Percentiles rank a stretch among this genome's conserved stretches.
These are phyloP conservation scores for Dendrostoma leiphaemia DNA, from an alignment of 2,329 filamentous ascomycete species.

Conservation along the genomic window DNA sequence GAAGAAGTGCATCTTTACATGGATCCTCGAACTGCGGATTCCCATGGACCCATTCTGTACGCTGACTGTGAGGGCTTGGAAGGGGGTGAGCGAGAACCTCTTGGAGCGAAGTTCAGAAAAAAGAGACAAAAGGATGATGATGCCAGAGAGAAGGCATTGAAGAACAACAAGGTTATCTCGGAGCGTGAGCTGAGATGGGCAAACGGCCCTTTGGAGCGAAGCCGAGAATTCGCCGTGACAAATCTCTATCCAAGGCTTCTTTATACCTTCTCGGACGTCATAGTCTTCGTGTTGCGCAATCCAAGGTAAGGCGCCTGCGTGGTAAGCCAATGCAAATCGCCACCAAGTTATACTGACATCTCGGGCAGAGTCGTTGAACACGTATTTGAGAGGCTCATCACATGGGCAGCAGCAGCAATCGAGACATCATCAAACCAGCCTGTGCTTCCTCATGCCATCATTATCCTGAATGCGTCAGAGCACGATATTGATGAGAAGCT, in stretches of 20 bases:
- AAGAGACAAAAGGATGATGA: neutral
- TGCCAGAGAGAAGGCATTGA: neutral
- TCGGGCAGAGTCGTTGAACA: neutral
- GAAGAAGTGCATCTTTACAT: constrained; percentile 1
- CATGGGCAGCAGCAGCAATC: constrained; percentile 45
- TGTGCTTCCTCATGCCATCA: constrained; percentile 51
- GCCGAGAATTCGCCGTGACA: constrained; percentile 32
- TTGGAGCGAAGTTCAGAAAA: neutral
- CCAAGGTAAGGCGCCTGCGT: no score
- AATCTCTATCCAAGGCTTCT: constrained; percentile 38
- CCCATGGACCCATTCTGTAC: neutral
- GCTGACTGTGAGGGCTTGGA: constrained; percentile 5
- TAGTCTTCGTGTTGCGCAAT: constrained; percentile 38
- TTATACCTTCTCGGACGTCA: constrained; percentile 40
- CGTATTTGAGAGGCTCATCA: constrained; percentile 36
- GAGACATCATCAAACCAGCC: constrained; percentile 52
- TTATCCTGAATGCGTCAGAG: constrained; percentile 48
- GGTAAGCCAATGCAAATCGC: no score
- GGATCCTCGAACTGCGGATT: neutral
- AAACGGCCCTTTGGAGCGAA: constrained; percentile 20
- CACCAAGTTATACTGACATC: neutral
- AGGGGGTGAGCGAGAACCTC: neutral
- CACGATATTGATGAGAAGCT: constrained; percentile 33
- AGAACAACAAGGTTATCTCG: neutral
- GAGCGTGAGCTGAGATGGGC: constrained; percentile 24